These are phyloP conservation scores for Linnemannia zychae DNA, from an alignment of 192 early-diverging fungal species.

Conservation along the genomic window DNA sequence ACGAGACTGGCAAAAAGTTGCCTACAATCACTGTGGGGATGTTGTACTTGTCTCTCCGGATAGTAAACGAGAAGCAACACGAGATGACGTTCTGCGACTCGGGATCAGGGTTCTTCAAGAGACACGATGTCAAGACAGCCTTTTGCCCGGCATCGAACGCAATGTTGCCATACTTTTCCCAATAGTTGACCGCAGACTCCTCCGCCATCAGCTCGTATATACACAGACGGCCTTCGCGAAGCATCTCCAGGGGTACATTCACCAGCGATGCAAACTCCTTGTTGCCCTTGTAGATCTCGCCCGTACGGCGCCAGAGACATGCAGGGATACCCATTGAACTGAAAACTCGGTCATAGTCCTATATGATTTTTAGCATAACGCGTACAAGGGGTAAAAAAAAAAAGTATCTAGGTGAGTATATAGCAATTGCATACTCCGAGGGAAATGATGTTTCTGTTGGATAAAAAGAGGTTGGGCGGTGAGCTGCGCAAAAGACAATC, in stretches of 20 bases:
- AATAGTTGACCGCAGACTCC: constrained; percentile 96
- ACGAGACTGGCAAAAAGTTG: constrained; percentile 52
- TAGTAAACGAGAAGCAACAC: constrained; percentile 97
- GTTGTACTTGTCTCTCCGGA: constrained; percentile 94
- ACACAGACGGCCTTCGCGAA: constrained; percentile 72
- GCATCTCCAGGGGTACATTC: constrained; percentile 83
- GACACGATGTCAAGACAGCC: constrained; percentile 94
- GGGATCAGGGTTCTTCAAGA: constrained; percentile 75
- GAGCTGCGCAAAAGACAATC: constrained; percentile 2
- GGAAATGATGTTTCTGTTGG: not conserved
- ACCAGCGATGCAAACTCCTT: constrained; percentile 94
- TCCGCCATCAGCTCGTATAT: constrained; percentile 81
- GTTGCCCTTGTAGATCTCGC: constrained; percentile 97
- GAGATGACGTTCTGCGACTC: constrained; percentile 68
- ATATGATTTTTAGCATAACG: not conserved
- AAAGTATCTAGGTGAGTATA: not conserved
- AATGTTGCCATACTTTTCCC: constrained; percentile 99
- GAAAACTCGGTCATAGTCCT: constrained; percentile 97
- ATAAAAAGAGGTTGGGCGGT: not conserved
- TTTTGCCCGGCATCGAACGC: constrained; percentile 98
- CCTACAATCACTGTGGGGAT: constrained; percentile 67
- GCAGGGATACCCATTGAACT: constrained; percentile 95
- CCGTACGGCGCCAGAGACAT: constrained; percentile 96
- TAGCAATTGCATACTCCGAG: not conserved
- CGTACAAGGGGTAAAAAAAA: not conserved